A percentile compares a stretch with the other conserved stretches of the same genome.
phyloP scores from a whole-genome alignment of 306 rosid species.

The Morella rubra region DNA sequence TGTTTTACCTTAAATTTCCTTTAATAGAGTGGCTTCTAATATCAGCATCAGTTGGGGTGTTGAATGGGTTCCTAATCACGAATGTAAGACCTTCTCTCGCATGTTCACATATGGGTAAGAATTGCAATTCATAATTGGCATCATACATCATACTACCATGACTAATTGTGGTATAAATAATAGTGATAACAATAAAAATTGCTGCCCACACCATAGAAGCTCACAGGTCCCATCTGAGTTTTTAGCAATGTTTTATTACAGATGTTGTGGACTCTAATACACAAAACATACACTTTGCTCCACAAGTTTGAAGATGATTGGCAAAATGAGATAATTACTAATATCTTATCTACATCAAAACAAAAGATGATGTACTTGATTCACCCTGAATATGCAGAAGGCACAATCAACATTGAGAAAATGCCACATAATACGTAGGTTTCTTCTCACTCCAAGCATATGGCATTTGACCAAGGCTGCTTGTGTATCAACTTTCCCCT shows the following conservation, averaged over 20 bases:
- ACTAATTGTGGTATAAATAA: neutral
- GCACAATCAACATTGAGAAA: neutral
- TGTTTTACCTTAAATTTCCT: neutral
- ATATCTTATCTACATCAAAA: neutral
- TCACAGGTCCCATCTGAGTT: conserved; percentile 1
- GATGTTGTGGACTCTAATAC: neutral
- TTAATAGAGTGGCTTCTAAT: neutral
- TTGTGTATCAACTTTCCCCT: conserved; percentile 14
- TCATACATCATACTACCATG: neutral
- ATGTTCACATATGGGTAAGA: neutral
- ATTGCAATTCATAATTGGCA: neutral
- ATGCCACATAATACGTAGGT: neutral
- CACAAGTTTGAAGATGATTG: neutral
- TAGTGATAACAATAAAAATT: neutral
- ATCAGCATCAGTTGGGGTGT: conserved; percentile 1
- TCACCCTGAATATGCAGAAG: neutral
- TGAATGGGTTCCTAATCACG: neutral
- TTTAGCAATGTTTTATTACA: neutral
- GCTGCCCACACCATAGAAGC: neutral
- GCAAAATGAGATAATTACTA: neutral
- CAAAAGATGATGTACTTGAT: neutral
- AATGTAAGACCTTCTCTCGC: neutral
- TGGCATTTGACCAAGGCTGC: conserved; percentile 8
- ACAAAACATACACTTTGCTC: neutral
- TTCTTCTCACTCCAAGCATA: conserved; percentile 3